These are phyloP conservation scores for Metarhizium robertsii DNA, from an alignment of 2,329 filamentous ascomycete genomes.

Conservation along the genomic window DNA sequence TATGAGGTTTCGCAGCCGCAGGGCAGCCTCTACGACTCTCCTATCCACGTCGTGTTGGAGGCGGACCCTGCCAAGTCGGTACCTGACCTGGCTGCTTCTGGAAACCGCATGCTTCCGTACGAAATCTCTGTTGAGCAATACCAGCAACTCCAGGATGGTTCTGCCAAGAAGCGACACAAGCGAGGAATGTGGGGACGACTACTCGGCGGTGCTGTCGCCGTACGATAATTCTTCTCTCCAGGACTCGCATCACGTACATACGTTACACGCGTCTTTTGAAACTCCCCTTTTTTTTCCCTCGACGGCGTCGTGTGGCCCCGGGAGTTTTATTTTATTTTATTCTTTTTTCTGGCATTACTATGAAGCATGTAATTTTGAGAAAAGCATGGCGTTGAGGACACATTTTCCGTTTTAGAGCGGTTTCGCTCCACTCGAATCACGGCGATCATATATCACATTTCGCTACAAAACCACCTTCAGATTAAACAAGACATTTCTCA, in stretches of 20 bases:
- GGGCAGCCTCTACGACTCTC: slow-evolving; percentile 39
- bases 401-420: neutral
- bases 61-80: slow-evolving; percentile 28
- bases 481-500: neutral
- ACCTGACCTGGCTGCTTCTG: slow-evolving; percentile 12
- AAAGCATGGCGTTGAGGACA: slow-evolving; percentile 10
- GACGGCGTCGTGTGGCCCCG: neutral
- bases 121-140: slow-evolving; percentile 46
- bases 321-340: neutral
- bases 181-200: slow-evolving; percentile 45
- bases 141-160: slow-evolving; percentile 36
- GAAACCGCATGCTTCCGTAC: slow-evolving; percentile 38
- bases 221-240: slow-evolving; percentile 18
- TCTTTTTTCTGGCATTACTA: neutral
- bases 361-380: neutral
- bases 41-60: slow-evolving; percentile 35
- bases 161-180: slow-evolving; percentile 38
- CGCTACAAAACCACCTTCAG: neutral
- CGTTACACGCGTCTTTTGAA: too few species aligned
- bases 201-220: slow-evolving; percentile 35
- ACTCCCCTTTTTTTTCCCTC: too few species aligned
- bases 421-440: neutral
- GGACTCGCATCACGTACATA: neutral
- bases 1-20: slow-evolving; percentile 19
- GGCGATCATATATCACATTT: slow-evolving; percentile 1